Evolutionary conservation across 2,329 filamentous ascomycete species (phyloP).

Genomic region (Fusarium citri): DNA sequence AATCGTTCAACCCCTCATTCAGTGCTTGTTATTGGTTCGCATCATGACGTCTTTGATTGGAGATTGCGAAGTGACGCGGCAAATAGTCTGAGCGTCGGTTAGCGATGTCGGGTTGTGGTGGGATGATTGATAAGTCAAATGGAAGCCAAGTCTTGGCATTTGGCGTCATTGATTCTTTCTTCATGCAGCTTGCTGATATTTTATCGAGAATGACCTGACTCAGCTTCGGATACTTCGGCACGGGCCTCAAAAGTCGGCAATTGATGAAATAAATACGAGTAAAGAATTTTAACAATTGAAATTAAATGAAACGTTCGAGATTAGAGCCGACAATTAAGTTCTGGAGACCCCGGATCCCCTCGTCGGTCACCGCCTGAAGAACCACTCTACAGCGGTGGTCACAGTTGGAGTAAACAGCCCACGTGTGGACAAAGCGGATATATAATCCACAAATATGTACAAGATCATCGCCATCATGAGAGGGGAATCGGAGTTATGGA

Average conservation of each 20-base stretch:
- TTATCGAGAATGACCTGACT: background rate
- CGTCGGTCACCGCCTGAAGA: background rate
- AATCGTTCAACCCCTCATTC: background rate
- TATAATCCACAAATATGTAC: background rate
- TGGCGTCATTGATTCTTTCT: background rate
- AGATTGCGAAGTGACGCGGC: background rate
- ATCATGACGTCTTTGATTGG: slow-evolving; percentile 6
- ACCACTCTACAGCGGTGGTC: background rate
- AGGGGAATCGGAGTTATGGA: slow-evolving; percentile 15
- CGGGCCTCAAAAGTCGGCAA: background rate
- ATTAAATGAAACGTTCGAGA: background rate
- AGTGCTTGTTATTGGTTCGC: background rate
- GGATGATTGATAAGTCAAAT: background rate
- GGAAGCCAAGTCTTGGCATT: background rate
- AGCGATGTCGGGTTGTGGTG: background rate
- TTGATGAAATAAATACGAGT: too few species aligned
- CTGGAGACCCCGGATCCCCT: background rate
- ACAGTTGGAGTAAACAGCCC: background rate
- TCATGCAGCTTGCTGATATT: background rate
- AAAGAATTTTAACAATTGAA: background rate
- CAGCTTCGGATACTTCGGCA: background rate
- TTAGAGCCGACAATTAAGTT: background rate
- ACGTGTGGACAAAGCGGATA: background rate
- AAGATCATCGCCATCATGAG: background rate
- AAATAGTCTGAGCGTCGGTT: background rate